A percentile compares a stretch with the other conserved stretches of the same genome.
Conservation (phyloP, 2,329 filamentous ascomycete species). For the Gaeumannomyces tritici region DNA sequence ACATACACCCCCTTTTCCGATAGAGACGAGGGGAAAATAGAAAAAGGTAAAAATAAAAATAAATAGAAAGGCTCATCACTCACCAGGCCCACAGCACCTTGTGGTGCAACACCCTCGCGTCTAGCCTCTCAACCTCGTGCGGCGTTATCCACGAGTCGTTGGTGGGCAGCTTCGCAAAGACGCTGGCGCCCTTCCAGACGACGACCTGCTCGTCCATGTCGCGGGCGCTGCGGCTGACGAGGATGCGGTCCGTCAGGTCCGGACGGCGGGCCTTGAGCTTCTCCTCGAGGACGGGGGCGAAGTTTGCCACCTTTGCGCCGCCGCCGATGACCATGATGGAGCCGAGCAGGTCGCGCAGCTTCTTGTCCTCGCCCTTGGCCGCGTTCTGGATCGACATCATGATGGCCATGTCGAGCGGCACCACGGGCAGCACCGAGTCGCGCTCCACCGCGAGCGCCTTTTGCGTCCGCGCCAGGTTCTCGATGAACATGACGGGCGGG, state of each 20-base stretch:
- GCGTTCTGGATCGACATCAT: conserved; percentile 83
- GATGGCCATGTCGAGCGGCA: conserved; percentile 81
- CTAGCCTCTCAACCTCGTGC: conserved; percentile 80
- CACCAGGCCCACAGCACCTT: conserved; percentile 61
- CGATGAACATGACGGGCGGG: conserved; percentile 32
- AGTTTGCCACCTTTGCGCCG: conserved; percentile 69
- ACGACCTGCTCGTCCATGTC: conserved; percentile 98
- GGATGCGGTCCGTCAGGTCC: conserved; percentile 49
- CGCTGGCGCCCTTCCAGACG: conserved; percentile 93
- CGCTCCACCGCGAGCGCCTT: conserved; percentile 55
- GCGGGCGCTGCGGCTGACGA: conserved; percentile 63
- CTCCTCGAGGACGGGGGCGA: conserved; percentile 77
- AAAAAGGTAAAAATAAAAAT: neutral
- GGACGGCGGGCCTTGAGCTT: conserved; percentile 59
- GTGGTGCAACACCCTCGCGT: conserved; percentile 72
- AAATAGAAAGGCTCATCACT: conserved; percentile 28
- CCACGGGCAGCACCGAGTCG: conserved; percentile 72
- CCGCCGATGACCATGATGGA: conserved; percentile 88
- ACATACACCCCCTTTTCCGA: too few relatives aligned
- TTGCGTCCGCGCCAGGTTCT: conserved; percentile 39
- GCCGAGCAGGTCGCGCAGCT: conserved; percentile 79
- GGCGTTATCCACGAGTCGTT: conserved; percentile 94
- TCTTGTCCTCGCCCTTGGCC: conserved; percentile 82
- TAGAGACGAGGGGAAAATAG: neutral
- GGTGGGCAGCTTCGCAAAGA: conserved; percentile 83